Conservation (phyloP, 78 protist genomes). For the Dictyostelium intermedium region DNA sequence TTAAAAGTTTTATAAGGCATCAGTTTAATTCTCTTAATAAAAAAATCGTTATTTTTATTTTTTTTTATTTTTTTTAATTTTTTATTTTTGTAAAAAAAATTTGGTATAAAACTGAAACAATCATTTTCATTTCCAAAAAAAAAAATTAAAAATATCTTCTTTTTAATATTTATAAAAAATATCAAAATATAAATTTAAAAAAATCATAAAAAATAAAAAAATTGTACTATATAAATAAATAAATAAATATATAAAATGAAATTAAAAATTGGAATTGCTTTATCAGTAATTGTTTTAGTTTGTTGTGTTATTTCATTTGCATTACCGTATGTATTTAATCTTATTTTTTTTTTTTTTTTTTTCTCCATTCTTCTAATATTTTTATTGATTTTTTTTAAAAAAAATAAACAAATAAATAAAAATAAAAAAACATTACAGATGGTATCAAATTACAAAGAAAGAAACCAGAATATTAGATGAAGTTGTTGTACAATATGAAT, state of each 20-base stretch:
- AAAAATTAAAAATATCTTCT: background rate
- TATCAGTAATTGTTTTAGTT: slow-evolving; percentile 27
- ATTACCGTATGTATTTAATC: slow-evolving; percentile 15
- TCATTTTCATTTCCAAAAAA: background rate
- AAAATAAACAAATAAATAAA: background rate
- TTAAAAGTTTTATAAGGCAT: no score
- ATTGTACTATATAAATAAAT: background rate
- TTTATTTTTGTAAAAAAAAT: background rate
- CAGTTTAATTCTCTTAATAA: background rate
- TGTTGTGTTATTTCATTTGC: slow-evolving; percentile 25
- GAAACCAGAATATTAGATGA: background rate
- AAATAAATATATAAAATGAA: slow-evolving; percentile 18
- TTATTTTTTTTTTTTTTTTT: background rate
- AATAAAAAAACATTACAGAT: background rate
- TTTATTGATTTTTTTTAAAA: background rate
- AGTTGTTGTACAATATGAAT: background rate
- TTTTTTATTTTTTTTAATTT: no score
- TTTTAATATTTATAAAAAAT: background rate
- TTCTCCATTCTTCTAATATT: background rate
- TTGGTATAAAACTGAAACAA: background rate
- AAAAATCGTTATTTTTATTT: background rate
- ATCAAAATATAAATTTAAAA: background rate
- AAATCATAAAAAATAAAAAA: background rate
- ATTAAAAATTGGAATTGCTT: slow-evolving; percentile 63
- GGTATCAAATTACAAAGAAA: slow-evolving; percentile 11